Base-by-base conservation (phyloP, 176 grass and related monocot species). In the Tuctoria greenei region DNA sequence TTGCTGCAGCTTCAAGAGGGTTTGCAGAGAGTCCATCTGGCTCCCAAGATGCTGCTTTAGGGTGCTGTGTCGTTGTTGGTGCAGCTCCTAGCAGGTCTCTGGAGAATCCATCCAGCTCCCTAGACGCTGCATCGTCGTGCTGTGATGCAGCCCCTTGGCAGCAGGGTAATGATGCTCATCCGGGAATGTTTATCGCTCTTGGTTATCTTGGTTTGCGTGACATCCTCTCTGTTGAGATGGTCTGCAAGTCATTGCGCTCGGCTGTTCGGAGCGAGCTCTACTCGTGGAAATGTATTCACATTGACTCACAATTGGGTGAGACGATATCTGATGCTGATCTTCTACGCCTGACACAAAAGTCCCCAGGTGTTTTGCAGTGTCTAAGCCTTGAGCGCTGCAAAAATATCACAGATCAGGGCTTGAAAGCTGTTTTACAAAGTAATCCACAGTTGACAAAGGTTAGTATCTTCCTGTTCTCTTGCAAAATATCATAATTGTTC, bases 321-420 rank as follows among this genome's bases (percentile, higher is more conserved):
- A 95, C 76, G 66, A 80, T 95, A 35, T 87, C 65, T 44, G 89
- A 99, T 88, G 69, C 80, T 62, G 81, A 67, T 55, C 73, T 95
- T 71, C 27, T 99, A 5, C 16, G 40, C 43, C 35, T 99, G 11
- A 81, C 92, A 46, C 60, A 66, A 5, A 95, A 84, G 78, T 71
- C 70, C 4, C 82, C 74, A 12, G 92, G 81, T 55, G 61, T 55
- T 78, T 69, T 99, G 51, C 75, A 82, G 76, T 83, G 77, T 42
- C 69, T 99, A 57, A 90, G 70, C 78, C 67, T 92, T 18, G 45
- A 44, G 15, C 15, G 81, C 56, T 95, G 92, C 58, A 66, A 73
- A 54, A 87, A 79, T 28, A 82, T 99, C 83, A 95, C 96, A 12
- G 89, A 99, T 75, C 87, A 89, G 57, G 96, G 92, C 11, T 46